Evolutionary conservation across 805 yeast genomes (phyloP).

Genomic region (Ogataea minuta): DNA sequence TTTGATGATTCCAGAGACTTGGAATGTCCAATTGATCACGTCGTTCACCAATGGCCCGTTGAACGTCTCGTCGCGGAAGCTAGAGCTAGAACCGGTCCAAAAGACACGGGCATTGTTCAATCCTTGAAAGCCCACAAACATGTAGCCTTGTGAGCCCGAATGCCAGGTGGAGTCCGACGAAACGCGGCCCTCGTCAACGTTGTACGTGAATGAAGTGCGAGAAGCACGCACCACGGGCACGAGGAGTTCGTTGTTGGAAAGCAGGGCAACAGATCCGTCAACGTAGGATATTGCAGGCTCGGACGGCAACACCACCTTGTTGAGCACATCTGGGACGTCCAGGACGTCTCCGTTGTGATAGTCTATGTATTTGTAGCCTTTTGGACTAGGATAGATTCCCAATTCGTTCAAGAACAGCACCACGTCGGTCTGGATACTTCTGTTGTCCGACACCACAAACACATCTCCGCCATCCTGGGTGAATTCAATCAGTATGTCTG

Average conservation of each 20-base stretch:
- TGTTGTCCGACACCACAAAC: constrained; percentile 55
- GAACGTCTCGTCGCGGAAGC: constrained; percentile 44
- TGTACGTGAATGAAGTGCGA: constrained; percentile 58
- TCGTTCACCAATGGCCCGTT: constrained; percentile 41
- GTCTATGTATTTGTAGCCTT: constrained; percentile 61
- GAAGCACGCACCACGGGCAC: constrained; percentile 71
- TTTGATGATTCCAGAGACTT: constrained; percentile 61
- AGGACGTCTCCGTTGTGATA: constrained; percentile 47
- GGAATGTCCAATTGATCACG: constrained; percentile 70
- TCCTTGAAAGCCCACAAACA: constrained; percentile 78
- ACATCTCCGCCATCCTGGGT: constrained; percentile 73
- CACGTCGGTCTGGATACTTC: constrained; percentile 55
- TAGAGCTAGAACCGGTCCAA: constrained; percentile 74
- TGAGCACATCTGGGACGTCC: constrained; percentile 30
- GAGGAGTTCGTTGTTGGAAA: constrained; percentile 65
- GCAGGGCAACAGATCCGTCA: constrained; percentile 64
- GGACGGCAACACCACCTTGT: constrained; percentile 27
- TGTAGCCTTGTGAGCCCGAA: constrained; percentile 72
- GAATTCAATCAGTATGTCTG: constrained; percentile 55
- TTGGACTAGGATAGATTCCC: constrained; percentile 84
- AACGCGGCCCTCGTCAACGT: constrained; percentile 40
- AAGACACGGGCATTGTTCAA: constrained; percentile 70
- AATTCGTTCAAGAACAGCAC: constrained; percentile 70
- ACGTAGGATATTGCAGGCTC: constrained; percentile 19
- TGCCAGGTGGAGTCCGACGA: constrained; percentile 60